Evolutionary conservation across 2,329 filamentous ascomycete genomes (phyloP).

Genomic region (Cladophialophora bantiana): DNA sequence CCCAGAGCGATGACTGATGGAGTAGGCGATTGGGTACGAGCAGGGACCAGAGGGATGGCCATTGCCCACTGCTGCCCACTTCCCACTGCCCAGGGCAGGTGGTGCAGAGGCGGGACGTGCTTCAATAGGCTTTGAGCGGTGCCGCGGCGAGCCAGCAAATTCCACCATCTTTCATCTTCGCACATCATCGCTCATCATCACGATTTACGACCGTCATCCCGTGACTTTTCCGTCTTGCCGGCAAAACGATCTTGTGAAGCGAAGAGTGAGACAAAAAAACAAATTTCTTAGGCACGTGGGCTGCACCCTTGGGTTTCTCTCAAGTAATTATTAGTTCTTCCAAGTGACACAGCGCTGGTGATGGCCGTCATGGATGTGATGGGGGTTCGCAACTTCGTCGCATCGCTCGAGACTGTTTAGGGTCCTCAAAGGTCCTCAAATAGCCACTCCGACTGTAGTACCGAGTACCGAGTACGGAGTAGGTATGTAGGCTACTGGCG

Average conservation of each 20-base stretch:
- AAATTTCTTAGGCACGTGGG: neutral
- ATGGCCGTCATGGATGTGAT: too few relatives aligned
- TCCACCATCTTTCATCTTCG: neutral
- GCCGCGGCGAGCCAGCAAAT: conserved; percentile 9
- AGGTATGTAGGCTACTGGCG: neutral
- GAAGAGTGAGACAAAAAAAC: neutral
- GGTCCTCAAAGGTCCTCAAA: neutral
- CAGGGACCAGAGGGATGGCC: too few relatives aligned
- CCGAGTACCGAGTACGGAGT: neutral
- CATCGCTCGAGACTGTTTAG: too few relatives aligned
- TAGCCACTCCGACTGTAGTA: neutral
- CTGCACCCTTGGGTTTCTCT: neutral
- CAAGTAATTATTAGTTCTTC: too few relatives aligned
- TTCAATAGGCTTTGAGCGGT: conserved; percentile 11
- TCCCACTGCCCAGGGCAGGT: neutral
- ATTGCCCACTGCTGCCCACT: too few relatives aligned
- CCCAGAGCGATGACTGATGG: neutral
- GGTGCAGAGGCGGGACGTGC: conserved; percentile 4
- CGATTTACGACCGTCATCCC: conserved; percentile 4
- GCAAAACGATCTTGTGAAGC: neutral
- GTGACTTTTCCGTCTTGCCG: neutral
- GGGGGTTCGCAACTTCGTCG: too few relatives aligned
- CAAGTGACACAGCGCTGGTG: too few relatives aligned
- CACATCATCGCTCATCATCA: neutral
- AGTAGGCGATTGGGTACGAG: neutral